phyloP scores from a whole-genome alignment of 164 flowering plant species.

The Tetracentron sinense region DNA sequence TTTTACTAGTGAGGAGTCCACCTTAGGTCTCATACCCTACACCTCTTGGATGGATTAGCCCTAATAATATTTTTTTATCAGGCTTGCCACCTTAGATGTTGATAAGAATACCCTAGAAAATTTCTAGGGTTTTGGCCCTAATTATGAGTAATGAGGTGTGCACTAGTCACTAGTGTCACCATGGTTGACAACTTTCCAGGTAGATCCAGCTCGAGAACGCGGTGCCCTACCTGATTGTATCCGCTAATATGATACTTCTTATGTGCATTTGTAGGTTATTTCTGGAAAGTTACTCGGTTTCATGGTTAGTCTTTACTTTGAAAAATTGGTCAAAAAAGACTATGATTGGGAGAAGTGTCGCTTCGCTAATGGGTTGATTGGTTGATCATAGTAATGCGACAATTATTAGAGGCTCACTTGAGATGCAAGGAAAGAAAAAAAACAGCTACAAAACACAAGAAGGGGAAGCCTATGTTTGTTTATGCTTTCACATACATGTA shows the following conservation, averaged over 20 bases:
- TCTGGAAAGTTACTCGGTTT: neutral
- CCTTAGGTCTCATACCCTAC: neutral
- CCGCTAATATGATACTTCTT: neutral
- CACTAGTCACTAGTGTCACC: slow-evolving; percentile 1
- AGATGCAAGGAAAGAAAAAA: too few species aligned
- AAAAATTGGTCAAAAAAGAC: too few species aligned
- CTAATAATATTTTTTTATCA: neutral
- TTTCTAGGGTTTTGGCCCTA: slow-evolving; percentile 14
- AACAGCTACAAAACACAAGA: neutral
- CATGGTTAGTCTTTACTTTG: neutral
- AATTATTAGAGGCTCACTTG: neutral
- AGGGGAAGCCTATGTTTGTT: neutral
- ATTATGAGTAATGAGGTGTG: slow-evolving; percentile 16
- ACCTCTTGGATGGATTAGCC: slow-evolving; percentile 8
- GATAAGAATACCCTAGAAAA: slow-evolving; percentile 14
- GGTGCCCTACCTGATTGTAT: neutral
- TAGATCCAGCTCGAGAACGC: neutral
- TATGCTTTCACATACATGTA: too few species aligned
- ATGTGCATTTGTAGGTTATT: neutral
- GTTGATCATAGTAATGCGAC: neutral
- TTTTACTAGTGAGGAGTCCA: neutral
- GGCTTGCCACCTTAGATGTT: slow-evolving; percentile 5
- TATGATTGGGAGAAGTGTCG: neutral
- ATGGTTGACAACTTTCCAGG: slow-evolving; percentile 16
- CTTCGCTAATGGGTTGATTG: neutral